Base-by-base conservation (phyloP, 2,329 filamentous ascomycete species). In the Grosmannia huntii region DNA sequence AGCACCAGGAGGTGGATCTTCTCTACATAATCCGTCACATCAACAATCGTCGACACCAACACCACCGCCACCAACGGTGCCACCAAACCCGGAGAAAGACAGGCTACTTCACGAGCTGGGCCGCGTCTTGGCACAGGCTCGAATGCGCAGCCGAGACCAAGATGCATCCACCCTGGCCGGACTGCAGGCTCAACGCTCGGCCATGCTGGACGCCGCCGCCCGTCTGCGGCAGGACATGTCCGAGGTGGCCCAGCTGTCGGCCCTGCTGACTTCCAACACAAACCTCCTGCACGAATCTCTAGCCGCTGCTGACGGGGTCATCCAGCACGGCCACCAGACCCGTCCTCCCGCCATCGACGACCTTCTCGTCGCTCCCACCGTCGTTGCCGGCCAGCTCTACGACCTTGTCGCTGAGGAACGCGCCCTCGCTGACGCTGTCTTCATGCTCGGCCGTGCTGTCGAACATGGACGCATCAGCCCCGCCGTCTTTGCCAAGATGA, bases 41-140 rank as follows among this genome's bases (percentile, higher is more conserved):
- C 19, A 44, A 12, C 41, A 44, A 31, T 9, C 19, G 21, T 36
- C 28, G 28, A 7, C 49, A 16, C 6, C 58, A n/a, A n/a, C n/a
- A 19, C 78, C 25, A 68, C 83, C 9, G 78, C 86, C 6, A 83
- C 92, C 94, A 0, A 91, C 92, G 0, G 90, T 96, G 36, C 92
- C 94, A 0, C 91, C 90, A 0, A 99, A 99, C 66, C 94, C 94
- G 0, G 90, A 97, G 71, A 96, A 96, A 69, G 90, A 97, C 70
- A 86, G 87, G 23, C 81, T 97, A 19, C 78, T 96, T 3, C 80
- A 81, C 57, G 87, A 90, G 51, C 80, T 97, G 33, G 90, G 86
- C 41, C 76, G 80, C 58, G 82, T 84, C 0, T 75, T 97, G 3
- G 77, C 84, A 57, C 74, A 81, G 46, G 84, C 88, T 62, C 84